These are phyloP conservation scores for Dissoconium aciculare DNA, from an alignment of 2,329 filamentous ascomycete genomes.

Conservation along the genomic window DNA sequence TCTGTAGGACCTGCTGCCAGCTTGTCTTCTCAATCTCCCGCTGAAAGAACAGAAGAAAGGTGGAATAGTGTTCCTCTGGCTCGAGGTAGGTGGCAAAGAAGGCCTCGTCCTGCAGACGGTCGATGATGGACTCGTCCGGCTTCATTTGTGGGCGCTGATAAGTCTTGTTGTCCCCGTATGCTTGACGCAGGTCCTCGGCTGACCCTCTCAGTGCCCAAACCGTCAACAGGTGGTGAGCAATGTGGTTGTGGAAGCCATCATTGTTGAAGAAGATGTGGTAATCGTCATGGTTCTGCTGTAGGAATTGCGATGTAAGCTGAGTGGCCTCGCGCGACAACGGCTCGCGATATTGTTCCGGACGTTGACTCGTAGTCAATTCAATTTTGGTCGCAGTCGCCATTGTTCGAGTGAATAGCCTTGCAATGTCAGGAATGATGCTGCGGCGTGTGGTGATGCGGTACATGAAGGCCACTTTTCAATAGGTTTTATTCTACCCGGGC, in stretches of 20 bases:
- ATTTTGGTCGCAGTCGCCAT: constrained; percentile 37
- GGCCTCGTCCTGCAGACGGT: constrained; percentile 42
- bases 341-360: constrained; percentile 33
- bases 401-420: too few species aligned
- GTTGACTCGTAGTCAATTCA: constrained; percentile 29
- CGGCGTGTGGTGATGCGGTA: too few species aligned
- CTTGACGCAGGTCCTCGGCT: constrained; percentile 42
- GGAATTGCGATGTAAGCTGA: constrained; percentile 45
- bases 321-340: constrained; percentile 44
- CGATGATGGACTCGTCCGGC: constrained; percentile 34
- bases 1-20: constrained; percentile 46
- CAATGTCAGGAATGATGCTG: too few species aligned
- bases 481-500: too few species aligned
- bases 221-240: constrained; percentile 60
- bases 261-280: constrained; percentile 73
- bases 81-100: constrained; percentile 48
- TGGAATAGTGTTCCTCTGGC: constrained; percentile 48
- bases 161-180: constrained; percentile 47
- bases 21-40: constrained; percentile 50
- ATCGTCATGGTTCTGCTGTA: constrained; percentile 61
- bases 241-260: constrained; percentile 65
- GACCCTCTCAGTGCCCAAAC: constrained; percentile 61
- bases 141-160: constrained; percentile 45
- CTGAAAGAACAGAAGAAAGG: constrained; percentile 66
- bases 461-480: too few species aligned